Base-by-base conservation (phyloP, 176 grass and related monocot species). In the Carex littledalei region DNA sequence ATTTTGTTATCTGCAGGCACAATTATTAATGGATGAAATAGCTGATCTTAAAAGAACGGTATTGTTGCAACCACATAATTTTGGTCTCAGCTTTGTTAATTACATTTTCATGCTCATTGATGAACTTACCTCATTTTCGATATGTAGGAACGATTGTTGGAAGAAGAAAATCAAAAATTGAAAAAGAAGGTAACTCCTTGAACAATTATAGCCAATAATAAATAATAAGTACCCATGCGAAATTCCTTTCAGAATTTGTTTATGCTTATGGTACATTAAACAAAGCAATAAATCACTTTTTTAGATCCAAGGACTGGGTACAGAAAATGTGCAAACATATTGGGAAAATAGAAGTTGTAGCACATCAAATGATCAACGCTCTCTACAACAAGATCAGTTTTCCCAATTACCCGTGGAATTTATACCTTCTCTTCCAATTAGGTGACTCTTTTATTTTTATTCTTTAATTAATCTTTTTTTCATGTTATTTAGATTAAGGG, bases 31-130 rank as follows among this genome's bases (percentile, higher is more conserved):
- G 2, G 90, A 94, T 90, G 85, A 94, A 84, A 87, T 94, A 57
- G 87, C 84, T 39, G 89, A 87, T 78, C 84, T 94, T 62, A 92
- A 91, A 86, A 88, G 82, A 82, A 97, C 80, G 86, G 94, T 97
- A 90, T 9, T 11, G 9, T 13, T 75, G 47, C 24, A 66, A 67
- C 45, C 50, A 10, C 29, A 34, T 14, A 37, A 53, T 61, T 85
- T 58, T 75, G 32, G 49, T 13, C 1, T 76, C 21, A 56, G 13
- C 34, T 39, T 14, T 74, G 9, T 55, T 41, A 22, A 59, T n/a
- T 76, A 6, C 67, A 39, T 76, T 76, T 73, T 21, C 63, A 43
- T 72, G 29, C 13, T 56, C 53, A 85, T 39, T 54, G 41, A 13
- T 22, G 21, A 72, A 54, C 31, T 60, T 50, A 72, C 50, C 7